Evolutionary conservation across 164 flowering plant genomes (phyloP).

Genomic region (Echeveria elegans): DNA sequence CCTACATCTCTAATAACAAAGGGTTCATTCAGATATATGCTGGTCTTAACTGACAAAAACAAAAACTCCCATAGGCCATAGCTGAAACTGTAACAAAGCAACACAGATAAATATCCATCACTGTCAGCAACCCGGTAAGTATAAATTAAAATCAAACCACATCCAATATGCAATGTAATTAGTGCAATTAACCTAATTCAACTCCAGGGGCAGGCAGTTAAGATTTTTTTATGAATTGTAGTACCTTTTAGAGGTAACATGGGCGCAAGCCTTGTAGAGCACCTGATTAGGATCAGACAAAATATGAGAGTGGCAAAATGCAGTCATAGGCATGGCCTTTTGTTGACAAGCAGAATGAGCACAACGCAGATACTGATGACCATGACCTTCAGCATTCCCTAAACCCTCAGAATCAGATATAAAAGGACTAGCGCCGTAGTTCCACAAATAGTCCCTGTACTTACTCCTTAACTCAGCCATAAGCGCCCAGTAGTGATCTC

Average conservation of each 20-base stretch:
- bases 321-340: constrained; percentile 64
- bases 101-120: too few species aligned
- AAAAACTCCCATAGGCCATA: too few species aligned
- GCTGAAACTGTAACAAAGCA: too few species aligned
- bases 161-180: too few species aligned
- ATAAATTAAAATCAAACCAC: too few species aligned
- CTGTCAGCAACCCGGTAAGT: too few species aligned
- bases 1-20: too few species aligned
- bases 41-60: too few species aligned
- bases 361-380: constrained; percentile 26
- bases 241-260: constrained; percentile 40
- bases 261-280: constrained; percentile 51
- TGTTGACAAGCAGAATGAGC: constrained; percentile 40
- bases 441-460: constrained; percentile 6
- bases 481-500: constrained; percentile 12
- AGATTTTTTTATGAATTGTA: too few species aligned
- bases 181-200: too few species aligned
- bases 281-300: constrained; percentile 49
- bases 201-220: too few species aligned
- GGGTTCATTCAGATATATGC: too few species aligned
- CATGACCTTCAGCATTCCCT: constrained; percentile 11
- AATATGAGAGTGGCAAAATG: constrained; percentile 60
- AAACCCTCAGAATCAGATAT: background rate
- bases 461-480: constrained; percentile 6
- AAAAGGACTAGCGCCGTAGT: constrained; percentile 10